Conservation (phyloP, 2,329 filamentous ascomycete species). For the Phoma herbarum region DNA sequence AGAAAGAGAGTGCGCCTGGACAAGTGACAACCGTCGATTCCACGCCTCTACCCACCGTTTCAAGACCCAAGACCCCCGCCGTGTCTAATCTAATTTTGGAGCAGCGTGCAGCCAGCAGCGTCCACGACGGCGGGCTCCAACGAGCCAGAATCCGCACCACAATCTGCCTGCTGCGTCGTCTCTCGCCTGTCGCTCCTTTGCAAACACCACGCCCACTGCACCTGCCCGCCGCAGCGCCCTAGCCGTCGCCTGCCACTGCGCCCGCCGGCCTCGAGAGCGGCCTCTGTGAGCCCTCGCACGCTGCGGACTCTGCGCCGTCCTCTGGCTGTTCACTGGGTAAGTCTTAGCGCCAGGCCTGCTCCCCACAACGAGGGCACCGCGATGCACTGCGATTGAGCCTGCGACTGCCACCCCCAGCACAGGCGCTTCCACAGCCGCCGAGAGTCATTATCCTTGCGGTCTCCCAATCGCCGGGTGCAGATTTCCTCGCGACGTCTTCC, state of each 20-base stretch:
- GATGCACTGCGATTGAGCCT: too few relatives aligned
- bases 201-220: constrained; percentile 5
- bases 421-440: background rate
- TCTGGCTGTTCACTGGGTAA: constrained; percentile 46
- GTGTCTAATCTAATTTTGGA: constrained; percentile 24
- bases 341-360: constrained; percentile 47
- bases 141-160: constrained; percentile 8
- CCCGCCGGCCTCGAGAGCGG: constrained; percentile 22
- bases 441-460: background rate
- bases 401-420: background rate
- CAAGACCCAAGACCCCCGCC: constrained; percentile 20
- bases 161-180: background rate
- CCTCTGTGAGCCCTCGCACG: constrained; percentile 1
- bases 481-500: background rate
- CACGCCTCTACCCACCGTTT: constrained; percentile 3
- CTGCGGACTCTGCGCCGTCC: constrained; percentile 24
- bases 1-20: background rate
- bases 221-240: too few relatives aligned
- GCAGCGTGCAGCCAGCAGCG: constrained; percentile 19
- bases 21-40: constrained; percentile 6
- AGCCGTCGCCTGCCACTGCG: constrained; percentile 7
- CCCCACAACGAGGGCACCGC: constrained; percentile 34
- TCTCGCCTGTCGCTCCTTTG: constrained; percentile 11
- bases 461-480: too few relatives aligned
- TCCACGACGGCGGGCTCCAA: constrained; percentile 27